Percentiles rank a stretch among this genome's conserved stretches.
Evolutionary conservation across 106 monocot genomes (phyloP).

Genomic region (Agapanthus africanus): DNA sequence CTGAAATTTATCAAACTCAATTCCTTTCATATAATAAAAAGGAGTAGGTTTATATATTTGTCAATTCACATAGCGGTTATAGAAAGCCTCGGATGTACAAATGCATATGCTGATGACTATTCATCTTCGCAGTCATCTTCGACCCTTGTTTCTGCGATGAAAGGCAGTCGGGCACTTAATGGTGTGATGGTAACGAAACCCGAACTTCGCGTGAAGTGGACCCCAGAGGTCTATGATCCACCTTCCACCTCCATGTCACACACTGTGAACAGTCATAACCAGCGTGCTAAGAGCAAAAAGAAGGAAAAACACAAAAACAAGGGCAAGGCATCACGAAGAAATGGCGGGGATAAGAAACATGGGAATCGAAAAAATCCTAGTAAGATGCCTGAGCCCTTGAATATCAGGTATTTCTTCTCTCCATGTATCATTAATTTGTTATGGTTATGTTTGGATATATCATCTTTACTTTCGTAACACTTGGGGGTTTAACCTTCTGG

Average conservation of each 20-base stretch:
- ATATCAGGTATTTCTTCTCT: slow-evolving; percentile 8
- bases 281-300: slow-evolving; percentile 39
- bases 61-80: too few species aligned
- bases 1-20: too few species aligned
- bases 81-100: too few species aligned
- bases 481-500: too few species aligned
- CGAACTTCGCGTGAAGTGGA: slow-evolving; percentile 66
- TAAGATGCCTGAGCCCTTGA: neutral
- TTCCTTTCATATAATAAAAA: too few species aligned
- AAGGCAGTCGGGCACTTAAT: slow-evolving; percentile 49
- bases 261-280: slow-evolving; percentile 34
- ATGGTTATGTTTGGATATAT: neutral
- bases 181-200: slow-evolving; percentile 14
- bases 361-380: slow-evolving; percentile 5
- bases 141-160: slow-evolving; percentile 57
- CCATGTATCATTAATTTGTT: neutral
- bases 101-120: neutral
- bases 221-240: slow-evolving; percentile 70
- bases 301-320: slow-evolving; percentile 48
- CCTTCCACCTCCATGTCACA: slow-evolving; percentile 55
- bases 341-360: slow-evolving; percentile 18
- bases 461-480: neutral
- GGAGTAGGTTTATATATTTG: too few species aligned
- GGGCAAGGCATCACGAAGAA: slow-evolving; percentile 23
- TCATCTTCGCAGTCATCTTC: slow-evolving; percentile 27